These are phyloP conservation scores for Orobanche coerulescens DNA, from an alignment of 257 asterid species.

Conservation along the genomic window DNA sequence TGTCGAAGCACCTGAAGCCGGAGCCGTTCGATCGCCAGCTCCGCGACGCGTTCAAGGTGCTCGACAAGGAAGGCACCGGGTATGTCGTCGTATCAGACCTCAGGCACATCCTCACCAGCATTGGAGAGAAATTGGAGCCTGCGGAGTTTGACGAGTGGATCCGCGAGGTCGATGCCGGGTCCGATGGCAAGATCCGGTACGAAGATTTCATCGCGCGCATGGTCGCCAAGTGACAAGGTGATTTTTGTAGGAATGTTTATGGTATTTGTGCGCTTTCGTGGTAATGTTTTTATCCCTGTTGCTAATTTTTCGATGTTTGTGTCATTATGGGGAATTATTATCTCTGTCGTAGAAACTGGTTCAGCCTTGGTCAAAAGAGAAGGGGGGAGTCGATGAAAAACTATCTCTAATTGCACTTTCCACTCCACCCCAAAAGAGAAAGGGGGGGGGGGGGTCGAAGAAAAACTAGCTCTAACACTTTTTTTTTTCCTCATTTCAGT, in stretches of 20 bases:
- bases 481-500: not conserved
- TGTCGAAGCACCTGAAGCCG: conserved; percentile 86
- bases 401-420: no score
- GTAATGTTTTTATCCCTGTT: not conserved
- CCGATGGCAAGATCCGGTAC: conserved; percentile 91
- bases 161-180: conserved; percentile 95
- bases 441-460: no score
- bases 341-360: no score
- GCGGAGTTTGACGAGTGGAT: conserved; percentile 99
- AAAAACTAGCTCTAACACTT: no score
- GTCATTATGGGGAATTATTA: conserved; percentile 4
- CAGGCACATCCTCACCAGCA: conserved; percentile 85
- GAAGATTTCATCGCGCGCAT: conserved; percentile 93
- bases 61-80: conserved; percentile 81
- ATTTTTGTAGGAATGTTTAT: no score
- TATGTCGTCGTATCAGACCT: conserved; percentile 86
- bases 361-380: not conserved
- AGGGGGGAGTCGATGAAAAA: not conserved
- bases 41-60: conserved; percentile 97
- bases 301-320: not conserved
- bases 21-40: conserved; percentile 97
- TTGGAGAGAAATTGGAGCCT: conserved; percentile 93
- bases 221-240: conserved; percentile 75
- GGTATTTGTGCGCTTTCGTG: no score
- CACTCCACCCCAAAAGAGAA: no score